A percentile compares a stretch with the other conserved stretches of the same genome.
These are phyloP conservation scores for Nephelium lappaceum DNA, from an alignment of 345 rosid species.

Conservation along the genomic window DNA sequence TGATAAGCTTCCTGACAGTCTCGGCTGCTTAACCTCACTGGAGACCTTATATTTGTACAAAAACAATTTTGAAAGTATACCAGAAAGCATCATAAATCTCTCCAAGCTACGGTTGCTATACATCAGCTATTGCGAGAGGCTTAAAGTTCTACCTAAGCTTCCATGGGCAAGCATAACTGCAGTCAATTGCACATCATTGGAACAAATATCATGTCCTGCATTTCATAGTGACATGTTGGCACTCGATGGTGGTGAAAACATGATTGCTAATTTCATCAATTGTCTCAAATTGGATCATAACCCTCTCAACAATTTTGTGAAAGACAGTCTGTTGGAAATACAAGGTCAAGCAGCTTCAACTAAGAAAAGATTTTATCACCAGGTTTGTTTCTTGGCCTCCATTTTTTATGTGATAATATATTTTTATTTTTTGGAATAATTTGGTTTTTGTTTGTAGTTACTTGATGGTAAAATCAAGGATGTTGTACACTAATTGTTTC, in stretches of 20 bases:
- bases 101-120: not conserved
- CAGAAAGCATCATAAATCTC: no score
- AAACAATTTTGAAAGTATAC: no score
- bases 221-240: no score
- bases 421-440: not conserved
- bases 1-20: not conserved
- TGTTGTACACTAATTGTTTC: not conserved
- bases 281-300: no score
- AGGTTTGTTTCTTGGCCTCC: not conserved
- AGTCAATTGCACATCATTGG: not conserved
- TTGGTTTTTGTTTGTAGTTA: no score
- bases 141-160: conserved; percentile 1
- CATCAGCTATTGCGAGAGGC: not conserved
- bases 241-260: no score
- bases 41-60: no score
- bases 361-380: not conserved
- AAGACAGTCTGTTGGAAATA: not conserved
- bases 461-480: not conserved
- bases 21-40: no score
- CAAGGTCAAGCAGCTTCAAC: not conserved
- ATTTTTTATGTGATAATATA: not conserved
- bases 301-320: no score
- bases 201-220: not conserved
- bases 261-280: no score
- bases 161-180: not conserved